These are phyloP conservation scores for Nicotiana paniculata DNA, from an alignment of 257 asterid genomes.

Conservation along the genomic window DNA sequence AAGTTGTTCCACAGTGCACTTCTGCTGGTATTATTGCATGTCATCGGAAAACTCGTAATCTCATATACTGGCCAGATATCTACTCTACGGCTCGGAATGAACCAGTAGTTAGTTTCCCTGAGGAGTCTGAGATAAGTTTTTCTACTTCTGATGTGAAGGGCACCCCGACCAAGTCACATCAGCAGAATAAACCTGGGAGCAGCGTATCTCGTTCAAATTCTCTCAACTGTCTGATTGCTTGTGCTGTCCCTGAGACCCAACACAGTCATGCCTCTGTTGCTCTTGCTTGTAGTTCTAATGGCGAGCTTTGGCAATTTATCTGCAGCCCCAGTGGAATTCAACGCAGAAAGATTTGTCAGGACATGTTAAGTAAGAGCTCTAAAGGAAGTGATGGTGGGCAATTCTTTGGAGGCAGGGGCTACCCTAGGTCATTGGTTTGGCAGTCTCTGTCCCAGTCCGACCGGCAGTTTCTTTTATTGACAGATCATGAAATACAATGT, in stretches of 20 bases:
- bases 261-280: conserved; percentile 52
- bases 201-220: conserved; percentile 28
- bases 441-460: conserved; percentile 36
- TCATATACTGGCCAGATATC: conserved; percentile 77
- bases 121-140: conserved; percentile 28
- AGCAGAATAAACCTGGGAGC: conserved; percentile 28
- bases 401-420: conserved; percentile 55
- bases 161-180: conserved; percentile 31
- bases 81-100: conserved; percentile 30
- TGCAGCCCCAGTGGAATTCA: conserved; percentile 60
- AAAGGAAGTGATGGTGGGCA: conserved; percentile 41
- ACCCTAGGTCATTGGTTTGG: conserved; percentile 87
- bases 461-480: conserved; percentile 72
- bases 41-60: conserved; percentile 41
- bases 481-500: conserved; percentile 72
- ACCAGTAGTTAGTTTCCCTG: conserved; percentile 46
- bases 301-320: conserved; percentile 61
- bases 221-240: conserved; percentile 68
- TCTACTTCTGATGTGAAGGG: conserved; percentile 28
- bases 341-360: conserved; percentile 31
- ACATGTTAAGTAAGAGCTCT: conserved; percentile 21
- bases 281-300: conserved; percentile 72
- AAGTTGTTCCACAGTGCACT: conserved; percentile 30
- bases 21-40: conserved; percentile 75
- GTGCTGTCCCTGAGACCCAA: conserved; percentile 41